Evolutionary conservation across 495 filamentous ascomycete species (phyloP).

Genomic region (Penicillium cosmopolitanum): DNA sequence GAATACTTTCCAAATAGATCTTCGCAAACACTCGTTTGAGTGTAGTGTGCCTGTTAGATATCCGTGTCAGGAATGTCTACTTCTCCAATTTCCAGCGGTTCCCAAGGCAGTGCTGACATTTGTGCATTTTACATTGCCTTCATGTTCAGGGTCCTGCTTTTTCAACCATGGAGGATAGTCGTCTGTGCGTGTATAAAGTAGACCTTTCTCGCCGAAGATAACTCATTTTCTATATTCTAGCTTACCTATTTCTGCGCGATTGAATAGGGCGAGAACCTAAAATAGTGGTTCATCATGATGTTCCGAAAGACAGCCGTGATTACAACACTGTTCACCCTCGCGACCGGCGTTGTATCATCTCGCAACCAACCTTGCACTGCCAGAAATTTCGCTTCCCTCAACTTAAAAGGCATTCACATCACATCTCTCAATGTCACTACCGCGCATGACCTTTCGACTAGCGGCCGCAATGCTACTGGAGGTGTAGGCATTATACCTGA

Average conservation of each 20-base stretch:
- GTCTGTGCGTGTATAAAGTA: not conserved
- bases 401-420: conserved; percentile 5
- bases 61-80: no score
- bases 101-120: no score
- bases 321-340: not conserved
- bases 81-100: no score
- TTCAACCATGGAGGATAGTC: not conserved
- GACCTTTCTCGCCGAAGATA: not conserved
- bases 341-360: not conserved
- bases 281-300: not conserved
- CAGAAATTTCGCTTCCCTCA: conserved; percentile 4
- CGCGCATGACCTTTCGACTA: conserved; percentile 14
- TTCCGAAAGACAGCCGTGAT: not conserved
- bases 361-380: conserved; percentile 1
- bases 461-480: conserved; percentile 18
- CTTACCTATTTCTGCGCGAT: not conserved
- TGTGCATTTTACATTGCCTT: no score
- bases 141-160: no score
- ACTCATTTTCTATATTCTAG: not conserved
- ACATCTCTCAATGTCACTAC: conserved; percentile 10
- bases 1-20: no score
- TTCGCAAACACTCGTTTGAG: no score
- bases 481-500: conserved; percentile 13
- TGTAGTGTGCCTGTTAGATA: no score
- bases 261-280: not conserved